Evolutionary conservation across 2,329 filamentous ascomycete species (phyloP).

Genomic region (Celoporthe dispersa): DNA sequence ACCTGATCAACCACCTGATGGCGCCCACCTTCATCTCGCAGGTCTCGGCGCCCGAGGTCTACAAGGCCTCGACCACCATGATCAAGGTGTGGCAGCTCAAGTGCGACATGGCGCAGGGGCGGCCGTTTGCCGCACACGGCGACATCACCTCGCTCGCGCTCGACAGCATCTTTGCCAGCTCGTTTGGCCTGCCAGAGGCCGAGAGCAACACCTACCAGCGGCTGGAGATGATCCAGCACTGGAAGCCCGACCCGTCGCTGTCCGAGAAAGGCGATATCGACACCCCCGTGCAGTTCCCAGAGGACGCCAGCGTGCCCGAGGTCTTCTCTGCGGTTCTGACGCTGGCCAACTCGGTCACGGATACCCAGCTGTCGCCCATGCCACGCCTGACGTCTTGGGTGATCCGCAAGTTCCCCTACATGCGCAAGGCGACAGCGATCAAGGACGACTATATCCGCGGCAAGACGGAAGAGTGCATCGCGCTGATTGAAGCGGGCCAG

Average conservation of each 20-base stretch:
- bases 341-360: constrained; percentile 36
- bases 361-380: constrained; percentile 37
- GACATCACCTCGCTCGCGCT: constrained; percentile 21
- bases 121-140: constrained; percentile 23
- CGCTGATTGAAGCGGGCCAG: constrained; percentile 31
- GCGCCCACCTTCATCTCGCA: constrained; percentile 19
- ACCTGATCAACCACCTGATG: constrained; percentile 23
- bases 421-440: constrained; percentile 36
- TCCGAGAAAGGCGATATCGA: constrained; percentile 16
- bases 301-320: constrained; percentile 31
- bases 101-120: constrained; percentile 25
- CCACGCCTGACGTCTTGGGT: constrained; percentile 39
- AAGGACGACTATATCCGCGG: constrained; percentile 38
- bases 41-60: constrained; percentile 15
- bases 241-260: not conserved
- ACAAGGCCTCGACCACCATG: constrained; percentile 31
- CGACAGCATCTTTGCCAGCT: constrained; percentile 32
- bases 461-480: constrained; percentile 33
- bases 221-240: constrained; percentile 31
- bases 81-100: constrained; percentile 31
- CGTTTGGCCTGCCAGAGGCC: constrained; percentile 36
- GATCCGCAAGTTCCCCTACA: constrained; percentile 36
- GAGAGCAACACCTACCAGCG: constrained; percentile 35
- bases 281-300: constrained; percentile 35
- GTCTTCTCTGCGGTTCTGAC: constrained; percentile 36